These are phyloP conservation scores for Austroboletus novae-zelandiae DNA, from an alignment of 1,284 basidiomycete genomes.

Conservation along the genomic window DNA sequence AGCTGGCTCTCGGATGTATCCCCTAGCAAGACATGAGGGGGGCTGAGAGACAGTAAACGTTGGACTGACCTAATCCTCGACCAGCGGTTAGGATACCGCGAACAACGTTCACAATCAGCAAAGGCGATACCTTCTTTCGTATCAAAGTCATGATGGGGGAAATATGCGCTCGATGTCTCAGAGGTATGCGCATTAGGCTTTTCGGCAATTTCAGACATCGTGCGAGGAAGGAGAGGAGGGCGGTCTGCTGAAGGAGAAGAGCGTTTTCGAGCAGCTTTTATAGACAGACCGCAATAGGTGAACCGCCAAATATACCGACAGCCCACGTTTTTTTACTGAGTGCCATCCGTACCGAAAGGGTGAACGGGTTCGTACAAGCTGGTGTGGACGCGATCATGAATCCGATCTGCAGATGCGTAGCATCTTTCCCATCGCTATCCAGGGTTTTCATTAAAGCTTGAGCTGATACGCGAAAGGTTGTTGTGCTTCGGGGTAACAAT, in stretches of 20 bases:
- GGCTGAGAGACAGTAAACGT: neutral
- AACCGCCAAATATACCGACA: neutral
- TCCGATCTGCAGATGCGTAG: neutral
- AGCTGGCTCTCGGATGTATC: constrained; percentile 54
- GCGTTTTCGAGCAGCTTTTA: constrained; percentile 18
- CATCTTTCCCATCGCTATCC: constrained; percentile 1
- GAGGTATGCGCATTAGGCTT: constrained; percentile 16
- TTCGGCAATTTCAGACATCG: constrained; percentile 22
- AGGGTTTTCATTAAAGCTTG: constrained; percentile 6
- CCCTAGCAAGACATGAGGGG: constrained; percentile 24
- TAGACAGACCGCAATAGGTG: constrained; percentile 5
- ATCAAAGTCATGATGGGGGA: constrained; percentile 6
- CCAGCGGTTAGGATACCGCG: constrained; percentile 52
- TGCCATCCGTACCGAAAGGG: constrained; percentile 1
- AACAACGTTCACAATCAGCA: constrained; percentile 26
- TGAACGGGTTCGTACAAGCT: constrained; percentile 2
- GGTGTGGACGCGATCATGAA: neutral
- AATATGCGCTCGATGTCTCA: constrained; percentile 14
- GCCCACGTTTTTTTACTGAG: neutral
- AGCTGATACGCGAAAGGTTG: neutral
- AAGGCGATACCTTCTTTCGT: constrained; percentile 14
- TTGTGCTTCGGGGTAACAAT: neutral
- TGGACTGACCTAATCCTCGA: constrained; percentile 50
- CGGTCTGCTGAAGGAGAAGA: neutral
- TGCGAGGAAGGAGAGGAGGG: constrained; percentile 1